Base-by-base conservation (phyloP, 352 stramenopile genomes). In the Vaucheria bursata region DNA sequence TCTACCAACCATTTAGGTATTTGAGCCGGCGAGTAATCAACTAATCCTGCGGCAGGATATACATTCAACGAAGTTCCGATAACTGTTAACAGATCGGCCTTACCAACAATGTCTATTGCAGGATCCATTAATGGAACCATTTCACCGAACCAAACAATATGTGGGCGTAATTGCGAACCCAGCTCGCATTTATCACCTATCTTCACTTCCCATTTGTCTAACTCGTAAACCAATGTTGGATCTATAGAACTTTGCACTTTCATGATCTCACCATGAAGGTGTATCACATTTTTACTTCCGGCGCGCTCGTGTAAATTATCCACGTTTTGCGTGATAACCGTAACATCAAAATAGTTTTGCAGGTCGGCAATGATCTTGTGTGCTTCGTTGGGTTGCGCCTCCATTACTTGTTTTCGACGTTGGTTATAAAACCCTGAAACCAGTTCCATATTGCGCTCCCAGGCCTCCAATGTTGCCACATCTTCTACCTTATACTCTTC, bases 71-170 rank as follows among this genome's bases (percentile, higher is more conserved):
- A 59, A 18, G 45, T 59, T 59, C 45, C 45, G 18, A 59, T 25
- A 18, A 59, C 45, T 18, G 25, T 25, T 18, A 59, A 59, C 25
- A 59, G 18, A 59, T 59, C 45, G 18, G 45, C 45, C 45, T 18
- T 18, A 18, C 18, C 18, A 59, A 59, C 45, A 18, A 18, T 25
- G 18, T 18, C 45, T 18, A 59, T 59, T 59, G 45, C 45, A 18
- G 18, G 18, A 59, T 59, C 45, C 45, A 59, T 59, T 25, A 59
- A 18, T 18, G 45, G 45, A 18, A 59, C 45, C 12, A 25, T 25
- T 59, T 59, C 45, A 25, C 45, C 45, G 25, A 59, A 59, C 45
- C 45, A 59, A 59, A 59, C 45, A 59, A 59, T 59, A 59, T 18
- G 25, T 18, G 45, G 45, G 12, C 45, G 45, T 25, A 59, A 25